Conservation (phyloP, 768 basidiomycete genomes). For the Lentinus brumalis region DNA sequence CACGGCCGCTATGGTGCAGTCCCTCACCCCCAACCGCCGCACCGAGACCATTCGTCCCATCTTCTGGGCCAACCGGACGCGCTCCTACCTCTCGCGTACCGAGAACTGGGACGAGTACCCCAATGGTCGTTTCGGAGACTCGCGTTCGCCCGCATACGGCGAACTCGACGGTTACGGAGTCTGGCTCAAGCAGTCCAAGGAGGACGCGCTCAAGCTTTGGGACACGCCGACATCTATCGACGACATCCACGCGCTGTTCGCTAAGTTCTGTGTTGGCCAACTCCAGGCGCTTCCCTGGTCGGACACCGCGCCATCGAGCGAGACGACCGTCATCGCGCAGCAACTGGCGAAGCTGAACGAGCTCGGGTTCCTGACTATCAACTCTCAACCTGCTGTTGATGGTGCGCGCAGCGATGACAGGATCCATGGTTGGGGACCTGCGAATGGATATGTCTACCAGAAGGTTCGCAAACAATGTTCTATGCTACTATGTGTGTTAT, state of each 20-base stretch:
- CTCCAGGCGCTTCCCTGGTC: slow-evolving; percentile 92
- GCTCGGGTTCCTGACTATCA: slow-evolving; percentile 94
- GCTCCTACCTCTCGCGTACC: slow-evolving; percentile 93
- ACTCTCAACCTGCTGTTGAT: slow-evolving; percentile 95
- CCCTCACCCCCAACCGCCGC: slow-evolving; percentile 89
- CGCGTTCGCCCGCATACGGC: slow-evolving; percentile 96
- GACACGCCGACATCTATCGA: slow-evolving; percentile 67
- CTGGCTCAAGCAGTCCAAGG: slow-evolving; percentile 89
- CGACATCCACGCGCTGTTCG: slow-evolving; percentile 77
- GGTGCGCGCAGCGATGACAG: slow-evolving; percentile 84
- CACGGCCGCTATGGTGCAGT: slow-evolving; percentile 45
- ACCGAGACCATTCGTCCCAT: slow-evolving; percentile 94
- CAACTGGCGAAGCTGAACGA: slow-evolving; percentile 86
- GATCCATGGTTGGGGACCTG: slow-evolving; percentile 90
- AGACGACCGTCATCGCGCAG: slow-evolving; percentile 79
- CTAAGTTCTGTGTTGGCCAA: slow-evolving; percentile 76
- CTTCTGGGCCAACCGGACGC: slow-evolving; percentile 97
- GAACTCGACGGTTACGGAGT: slow-evolving; percentile 97
- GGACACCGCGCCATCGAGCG: slow-evolving; percentile 81
- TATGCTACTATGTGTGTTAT: not conserved
- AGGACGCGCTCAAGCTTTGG: slow-evolving; percentile 88
- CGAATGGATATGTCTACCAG: slow-evolving; percentile 94
- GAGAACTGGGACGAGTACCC: slow-evolving; percentile 99
- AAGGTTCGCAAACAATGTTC: slow-evolving; percentile 53
- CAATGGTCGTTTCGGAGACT: slow-evolving; percentile 98